These are phyloP conservation scores for Boletus pseudo-olivaceus DNA, from an alignment of 768 basidiomycete species.

Conservation along the genomic window DNA sequence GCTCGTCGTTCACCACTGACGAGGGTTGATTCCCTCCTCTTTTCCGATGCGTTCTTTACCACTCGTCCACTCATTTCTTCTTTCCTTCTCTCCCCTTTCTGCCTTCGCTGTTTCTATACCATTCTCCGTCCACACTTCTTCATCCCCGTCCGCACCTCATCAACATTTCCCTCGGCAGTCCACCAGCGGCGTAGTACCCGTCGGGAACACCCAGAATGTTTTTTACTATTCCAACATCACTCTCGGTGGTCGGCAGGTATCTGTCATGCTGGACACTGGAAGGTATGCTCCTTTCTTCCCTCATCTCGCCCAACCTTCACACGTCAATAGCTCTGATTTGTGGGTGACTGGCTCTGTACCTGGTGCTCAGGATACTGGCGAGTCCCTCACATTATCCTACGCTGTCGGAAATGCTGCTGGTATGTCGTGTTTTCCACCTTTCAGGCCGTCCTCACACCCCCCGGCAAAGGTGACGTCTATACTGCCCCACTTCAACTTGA, in stretches of 20 bases:
- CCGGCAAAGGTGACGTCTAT: conserved; percentile 49
- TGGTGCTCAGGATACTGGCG: conserved; percentile 52
- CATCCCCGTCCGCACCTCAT: neutral
- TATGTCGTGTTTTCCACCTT: conserved; percentile 23
- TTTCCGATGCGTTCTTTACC: conserved; percentile 24
- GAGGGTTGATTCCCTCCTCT: neutral
- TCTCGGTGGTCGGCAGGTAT: conserved; percentile 52
- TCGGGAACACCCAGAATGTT: conserved; percentile 65
- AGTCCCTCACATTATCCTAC: conserved; percentile 54
- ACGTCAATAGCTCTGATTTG: conserved; percentile 57
- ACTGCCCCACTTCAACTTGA: conserved; percentile 52
- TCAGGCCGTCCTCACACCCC: neutral
- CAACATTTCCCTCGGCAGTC: conserved; percentile 25
- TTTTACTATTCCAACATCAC: conserved; percentile 74
- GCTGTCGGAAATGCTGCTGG: conserved; percentile 67
- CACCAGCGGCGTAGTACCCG: conserved; percentile 33
- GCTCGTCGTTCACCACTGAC: too few relatives aligned
- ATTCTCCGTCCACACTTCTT: conserved; percentile 23
- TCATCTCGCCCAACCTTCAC: conserved; percentile 1
- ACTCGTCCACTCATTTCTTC: conserved; percentile 22
- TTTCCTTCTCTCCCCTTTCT: conserved; percentile 11
- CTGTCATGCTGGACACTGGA: conserved; percentile 73
- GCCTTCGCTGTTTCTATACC: conserved; percentile 33
- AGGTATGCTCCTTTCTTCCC: conserved; percentile 41
- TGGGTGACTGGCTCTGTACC: conserved; percentile 61